Percentiles rank a stretch among this genome's conserved stretches.
Conservation (phyloP, 768 basidiomycete species). For the Phaffia australis region DNA sequence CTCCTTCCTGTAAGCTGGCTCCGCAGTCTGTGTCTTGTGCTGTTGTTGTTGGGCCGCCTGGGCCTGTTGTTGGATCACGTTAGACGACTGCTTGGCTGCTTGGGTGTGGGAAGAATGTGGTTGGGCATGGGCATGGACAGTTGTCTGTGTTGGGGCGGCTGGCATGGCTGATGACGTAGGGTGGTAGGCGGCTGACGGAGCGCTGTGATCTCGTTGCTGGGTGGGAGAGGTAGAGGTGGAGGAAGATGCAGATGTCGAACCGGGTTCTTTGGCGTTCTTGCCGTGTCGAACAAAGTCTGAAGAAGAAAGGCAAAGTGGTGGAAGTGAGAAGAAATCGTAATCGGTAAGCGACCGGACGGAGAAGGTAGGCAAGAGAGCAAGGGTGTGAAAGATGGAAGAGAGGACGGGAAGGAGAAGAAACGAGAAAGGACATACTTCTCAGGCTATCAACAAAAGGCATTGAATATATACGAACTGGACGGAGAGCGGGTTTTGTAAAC, state of each 20-base stretch:
- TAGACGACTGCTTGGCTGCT: neutral
- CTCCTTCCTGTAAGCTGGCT: constrained; percentile 36
- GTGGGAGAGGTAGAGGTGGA: constrained; percentile 29
- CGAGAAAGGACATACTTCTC: constrained; percentile 53
- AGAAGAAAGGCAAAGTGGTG: neutral
- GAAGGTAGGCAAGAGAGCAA: constrained; percentile 11
- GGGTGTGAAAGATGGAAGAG: constrained; percentile 26
- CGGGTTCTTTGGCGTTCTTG: constrained; percentile 45
- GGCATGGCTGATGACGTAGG: constrained; percentile 27
- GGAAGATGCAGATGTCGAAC: constrained; percentile 21
- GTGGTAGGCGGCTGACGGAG: neutral
- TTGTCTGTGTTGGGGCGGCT: constrained; percentile 1
- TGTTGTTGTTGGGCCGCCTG: constrained; percentile 27
- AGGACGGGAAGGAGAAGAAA: constrained; percentile 22
- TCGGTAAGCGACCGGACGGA: neutral
- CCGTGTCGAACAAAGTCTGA: constrained; percentile 74
- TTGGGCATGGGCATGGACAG: neutral
- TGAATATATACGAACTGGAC: too few species aligned
- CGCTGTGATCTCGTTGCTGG: constrained; percentile 23
- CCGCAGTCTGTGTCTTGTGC: constrained; percentile 26
- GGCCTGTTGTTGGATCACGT: constrained; percentile 37
- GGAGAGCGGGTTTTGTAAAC: too few species aligned
- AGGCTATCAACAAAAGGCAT: constrained; percentile 64
- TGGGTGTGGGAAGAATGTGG: neutral
- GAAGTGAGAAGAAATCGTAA: neutral